Base-by-base conservation (phyloP, 345 rosid genomes). In the Chamaenerion angustifolium region DNA sequence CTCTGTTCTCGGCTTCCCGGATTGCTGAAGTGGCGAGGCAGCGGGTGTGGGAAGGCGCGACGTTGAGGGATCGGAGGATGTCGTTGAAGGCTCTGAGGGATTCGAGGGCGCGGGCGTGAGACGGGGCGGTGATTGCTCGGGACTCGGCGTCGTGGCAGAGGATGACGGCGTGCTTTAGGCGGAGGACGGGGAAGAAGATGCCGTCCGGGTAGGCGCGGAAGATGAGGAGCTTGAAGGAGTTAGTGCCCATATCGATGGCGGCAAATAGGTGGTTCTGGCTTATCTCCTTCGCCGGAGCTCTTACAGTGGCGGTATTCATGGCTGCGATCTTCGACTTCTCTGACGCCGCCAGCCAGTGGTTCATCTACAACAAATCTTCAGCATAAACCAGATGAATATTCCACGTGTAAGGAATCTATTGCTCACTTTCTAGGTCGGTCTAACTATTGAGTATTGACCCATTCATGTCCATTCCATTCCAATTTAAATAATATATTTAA, bases 1-100 rank as follows among this genome's bases (percentile, higher is more conserved):
- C 31, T 27, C 44, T 58, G 66, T 83, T 80, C 37, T 48, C 61
- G 0, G 88, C 86, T 12, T 58, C 74, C 8, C 86, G 74, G 12
- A 76, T 49, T 1, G 88, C 81, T n/a, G 77, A 71, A 1, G 94
- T 84, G 14, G 94, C 94, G 10, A 84, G 77, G 61, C 80, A 77
- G 41, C 68, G 71, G 12, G 75, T 71, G 59, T 46, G 68, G 9
- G 46, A 55, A 8, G 16, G 10, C 0, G 61, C 23, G 16, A 76
- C 59, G 51, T 57, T 52, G 58, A 68, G 64, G 7, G 78, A 61
- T 48, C 51, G 58, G 42, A 84, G 75, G 1, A 74, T 37, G 11
- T 60, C 46, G 17, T 40, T 62, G 69, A 80, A 80, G 27, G 41
- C 51, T 5, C 50, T 47, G 16, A 80, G 76, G 47, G 81, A 72